Percentiles rank a stretch among this genome's conserved stretches.
These are phyloP conservation scores for Rubroboletus satanas DNA, from an alignment of 768 basidiomycete species.

Conservation along the genomic window DNA sequence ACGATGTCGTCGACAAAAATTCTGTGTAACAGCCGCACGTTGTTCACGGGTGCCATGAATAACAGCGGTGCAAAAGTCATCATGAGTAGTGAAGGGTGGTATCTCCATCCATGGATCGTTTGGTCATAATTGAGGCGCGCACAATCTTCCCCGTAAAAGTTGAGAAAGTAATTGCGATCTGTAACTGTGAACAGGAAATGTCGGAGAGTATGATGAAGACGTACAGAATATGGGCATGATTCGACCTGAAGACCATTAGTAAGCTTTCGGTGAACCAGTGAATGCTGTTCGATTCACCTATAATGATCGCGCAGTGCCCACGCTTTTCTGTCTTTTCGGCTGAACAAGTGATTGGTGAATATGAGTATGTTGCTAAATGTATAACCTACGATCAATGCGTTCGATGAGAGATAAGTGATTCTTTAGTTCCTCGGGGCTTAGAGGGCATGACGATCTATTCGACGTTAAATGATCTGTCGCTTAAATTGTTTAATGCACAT, in stretches of 20 bases:
- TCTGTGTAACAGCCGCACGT: slow-evolving; percentile 41
- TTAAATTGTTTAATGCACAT: neutral
- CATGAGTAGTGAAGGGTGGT: slow-evolving; percentile 36
- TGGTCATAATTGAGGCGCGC: slow-evolving; percentile 38
- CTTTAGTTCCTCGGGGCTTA: slow-evolving; percentile 17
- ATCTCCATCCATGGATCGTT: slow-evolving; percentile 28
- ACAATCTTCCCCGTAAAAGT: slow-evolving; percentile 42
- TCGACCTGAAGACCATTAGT: slow-evolving; percentile 21
- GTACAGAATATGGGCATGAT: slow-evolving; percentile 30
- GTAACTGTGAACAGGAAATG: neutral
- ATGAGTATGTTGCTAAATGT: neutral
- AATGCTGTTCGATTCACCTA: slow-evolving; percentile 14
- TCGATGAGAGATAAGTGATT: slow-evolving; percentile 26
- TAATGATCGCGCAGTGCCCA: slow-evolving; percentile 19
- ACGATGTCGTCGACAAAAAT: slow-evolving; percentile 49
- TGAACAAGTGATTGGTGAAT: slow-evolving; percentile 4
- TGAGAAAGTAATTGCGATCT: slow-evolving; percentile 37
- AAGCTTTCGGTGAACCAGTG: neutral
- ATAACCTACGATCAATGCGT: slow-evolving; percentile 20
- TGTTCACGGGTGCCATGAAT: slow-evolving; percentile 48
- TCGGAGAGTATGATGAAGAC: neutral
- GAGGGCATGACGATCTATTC: slow-evolving; percentile 22
- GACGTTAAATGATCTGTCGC: slow-evolving; percentile 27
- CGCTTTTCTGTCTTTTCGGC: slow-evolving; percentile 7
- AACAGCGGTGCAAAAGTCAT: slow-evolving; percentile 38